phyloP scores from a whole-genome alignment of 164 flowering plant species.

The Chimonanthus praecox region DNA sequence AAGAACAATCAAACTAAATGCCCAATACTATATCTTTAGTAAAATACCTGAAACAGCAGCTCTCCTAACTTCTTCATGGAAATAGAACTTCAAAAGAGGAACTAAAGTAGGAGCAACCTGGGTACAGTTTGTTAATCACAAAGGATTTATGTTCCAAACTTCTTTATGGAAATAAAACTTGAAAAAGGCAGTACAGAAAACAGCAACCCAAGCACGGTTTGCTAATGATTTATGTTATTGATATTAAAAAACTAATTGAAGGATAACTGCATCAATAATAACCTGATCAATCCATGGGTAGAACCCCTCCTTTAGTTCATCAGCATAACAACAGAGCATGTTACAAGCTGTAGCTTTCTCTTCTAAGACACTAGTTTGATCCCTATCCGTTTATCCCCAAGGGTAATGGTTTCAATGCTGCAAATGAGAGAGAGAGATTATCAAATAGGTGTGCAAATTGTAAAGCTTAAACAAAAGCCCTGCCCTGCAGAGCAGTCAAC shows the following conservation, averaged over 20 bases:
- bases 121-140: constrained; percentile 4
- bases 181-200: neutral
- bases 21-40: neutral
- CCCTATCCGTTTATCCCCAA: constrained; percentile 60
- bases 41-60: constrained; percentile 59
- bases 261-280: neutral
- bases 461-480: neutral
- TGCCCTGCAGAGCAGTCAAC: neutral
- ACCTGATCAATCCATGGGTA: constrained; percentile 69
- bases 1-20: neutral
- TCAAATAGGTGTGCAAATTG: neutral
- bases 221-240: too few relatives aligned
- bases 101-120: constrained; percentile 64
- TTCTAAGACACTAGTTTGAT: constrained; percentile 60
- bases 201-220: too few relatives aligned
- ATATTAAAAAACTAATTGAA: too few relatives aligned
- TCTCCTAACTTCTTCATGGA: constrained; percentile 62
- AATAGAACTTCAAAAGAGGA: constrained; percentile 59
- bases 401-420: constrained; percentile 8
- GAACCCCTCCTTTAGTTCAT: constrained; percentile 58
- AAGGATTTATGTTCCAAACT: neutral
- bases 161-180: neutral
- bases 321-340: constrained; percentile 70
- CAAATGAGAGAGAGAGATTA: neutral
- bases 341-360: constrained; percentile 69